Evolutionary conservation across 2,329 filamentous ascomycete genomes (phyloP), one percentile per base, ranked within the genome.

Genomic region (Microdochium trichocladiopsis): DNA sequence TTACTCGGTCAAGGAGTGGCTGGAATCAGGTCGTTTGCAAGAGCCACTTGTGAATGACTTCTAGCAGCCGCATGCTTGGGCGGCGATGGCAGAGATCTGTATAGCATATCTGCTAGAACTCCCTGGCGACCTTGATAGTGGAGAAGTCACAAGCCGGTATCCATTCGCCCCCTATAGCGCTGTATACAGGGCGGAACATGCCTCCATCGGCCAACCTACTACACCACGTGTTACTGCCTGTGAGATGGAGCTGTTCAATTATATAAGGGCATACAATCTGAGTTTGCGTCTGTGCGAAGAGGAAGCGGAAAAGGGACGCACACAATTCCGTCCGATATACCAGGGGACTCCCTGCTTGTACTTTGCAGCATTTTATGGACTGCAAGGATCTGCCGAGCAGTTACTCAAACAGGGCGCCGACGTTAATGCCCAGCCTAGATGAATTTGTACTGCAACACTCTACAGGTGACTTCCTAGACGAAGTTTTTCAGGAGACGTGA

Each of bases 1-100:
- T n/a, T n/a, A n/a, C n/a, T n/a, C n/a, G n/a, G n/a, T n/a, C 43
- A 47, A 47, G 18, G 43, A 47, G 23, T 47, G 43, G 43, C 43
- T 47, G 8, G 21, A 25, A 11, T 47, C 43, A 22, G 43, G 23
- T 25, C 18, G 43, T 9, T 25, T 47, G 12, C 11, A 25, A 23
- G 43, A 22, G 43, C 12, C 43, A 25, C 43, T 47, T 16, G 12
- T 6, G 8, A 25, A 8, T 22, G 43, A 47, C 23, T 47, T 47
- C 18, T 11, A 22, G 4, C 18, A 47, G 43, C 43, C 11, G 43
- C 18, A 47, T 47, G 18, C 8, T 22, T 21, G 11, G 18, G 43
- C 43, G 43, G 23, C 23, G 11, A 47, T 47, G 21, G 43, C 43
- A 6, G 23, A 11, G 14, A 25, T 47, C 43, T 47, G 43, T 21